Base-by-base conservation (phyloP, 1,139 yeast species). In the Candida freyschussii region DNA sequence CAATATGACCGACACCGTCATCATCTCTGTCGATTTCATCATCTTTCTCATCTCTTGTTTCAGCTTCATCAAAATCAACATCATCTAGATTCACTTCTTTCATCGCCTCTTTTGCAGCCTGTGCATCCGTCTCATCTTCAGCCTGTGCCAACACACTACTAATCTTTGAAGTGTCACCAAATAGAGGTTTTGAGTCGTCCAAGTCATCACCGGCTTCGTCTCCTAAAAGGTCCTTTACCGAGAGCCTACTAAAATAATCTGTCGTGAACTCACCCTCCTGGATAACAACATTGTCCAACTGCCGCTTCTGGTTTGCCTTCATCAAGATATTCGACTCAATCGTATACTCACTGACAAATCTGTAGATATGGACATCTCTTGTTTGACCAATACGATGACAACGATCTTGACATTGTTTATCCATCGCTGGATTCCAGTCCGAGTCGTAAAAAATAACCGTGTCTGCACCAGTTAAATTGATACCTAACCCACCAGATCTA, bases 401-500 rank as follows among this genome's bases (percentile, higher is more conserved):
- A 57, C 99, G 78, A 62, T 93, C 99, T 59, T 93, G 98, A 63
- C 98, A 93, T 59, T 93, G 99, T 55, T 87, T 86, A 59, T 93
- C 99, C 97, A 93, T 93, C 2, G 97, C 95, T 3, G 99, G 99
- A 56, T 93, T 93, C 99, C 99, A 93, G 62, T 93, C 99, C 3
- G 96, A 87, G 59, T 93, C 99, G 56, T 93, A 93, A 59, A 93
- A 93, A n/a, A 93, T 87, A 29, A 93, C 99, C 0, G 98, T 91
- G 53, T 93, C 98, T 0, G 99, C 99, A 50, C 98, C 99, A 0
- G 98, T 91, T 50, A 93, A 65, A 53, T 93, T 93, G 56, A 93
- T 93, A 55, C 99, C 99, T 45, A 93, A 68, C 22, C 99, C 99
- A 56, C 99, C 99, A 3, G 97, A 89, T 60, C 99, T 75, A 2